Percentiles rank a stretch among this genome's conserved stretches.
Conservation (phyloP, 352 stramenopile species). For the Sclerospora graminicola region DNA sequence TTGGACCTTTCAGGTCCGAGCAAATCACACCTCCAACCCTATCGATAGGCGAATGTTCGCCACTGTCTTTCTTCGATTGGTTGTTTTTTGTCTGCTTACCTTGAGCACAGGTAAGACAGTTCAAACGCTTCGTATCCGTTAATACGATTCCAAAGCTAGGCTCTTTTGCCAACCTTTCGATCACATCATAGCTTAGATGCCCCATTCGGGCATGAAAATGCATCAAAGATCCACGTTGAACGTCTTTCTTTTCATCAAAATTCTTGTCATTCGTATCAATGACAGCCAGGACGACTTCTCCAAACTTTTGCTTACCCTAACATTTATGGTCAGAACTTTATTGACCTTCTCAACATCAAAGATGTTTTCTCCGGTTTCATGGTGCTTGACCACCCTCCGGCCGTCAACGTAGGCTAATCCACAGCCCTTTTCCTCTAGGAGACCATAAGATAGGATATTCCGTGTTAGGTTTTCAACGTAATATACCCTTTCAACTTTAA, state of each 20-base stretch:
- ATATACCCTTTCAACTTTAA: not conserved
- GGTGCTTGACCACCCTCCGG: too few species aligned
- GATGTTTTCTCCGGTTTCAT: not conserved
- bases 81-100: slow-evolving; percentile 7
- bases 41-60: slow-evolving; percentile 5
- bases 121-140: not conserved
- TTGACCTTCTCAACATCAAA: not conserved
- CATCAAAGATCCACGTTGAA: not conserved
- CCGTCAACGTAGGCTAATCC: not conserved
- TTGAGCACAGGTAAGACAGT: slow-evolving; percentile 7
- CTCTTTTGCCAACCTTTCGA: slow-evolving; percentile 1
- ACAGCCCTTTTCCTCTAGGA: not conserved
- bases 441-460: not conserved
- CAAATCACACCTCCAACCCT: slow-evolving; percentile 10
- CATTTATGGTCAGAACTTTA: not conserved
- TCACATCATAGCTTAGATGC: slow-evolving; percentile 2
- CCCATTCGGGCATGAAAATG: slow-evolving; percentile 1
- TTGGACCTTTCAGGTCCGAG: slow-evolving; percentile 1
- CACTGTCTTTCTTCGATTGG: slow-evolving; percentile 1
- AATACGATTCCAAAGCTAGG: not conserved
- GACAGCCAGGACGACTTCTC: not conserved
- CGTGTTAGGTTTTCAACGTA: not conserved
- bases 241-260: not conserved
- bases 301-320: not conserved
- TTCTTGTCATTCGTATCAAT: not conserved